Evolutionary conservation across 1,284 basidiomycete genomes (phyloP), one percentile per base, ranked within the genome.

Genomic region (Puccinia horiana): DNA sequence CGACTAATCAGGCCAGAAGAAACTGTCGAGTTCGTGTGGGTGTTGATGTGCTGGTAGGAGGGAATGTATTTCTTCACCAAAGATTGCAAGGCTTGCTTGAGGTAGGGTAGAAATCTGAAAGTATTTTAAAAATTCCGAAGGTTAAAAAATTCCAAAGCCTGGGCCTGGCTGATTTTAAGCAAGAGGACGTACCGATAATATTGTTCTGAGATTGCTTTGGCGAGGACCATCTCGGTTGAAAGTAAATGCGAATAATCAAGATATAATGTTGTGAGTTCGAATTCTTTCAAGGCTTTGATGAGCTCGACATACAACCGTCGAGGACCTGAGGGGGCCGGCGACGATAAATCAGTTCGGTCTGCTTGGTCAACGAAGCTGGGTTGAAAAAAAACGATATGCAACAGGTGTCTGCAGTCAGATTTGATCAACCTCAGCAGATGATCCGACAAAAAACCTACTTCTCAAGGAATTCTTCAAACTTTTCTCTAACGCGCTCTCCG

Each of bases 161-260:
- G 16, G 47, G 56, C 14, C n/a, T 56, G 0, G n/a, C 37, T 18
- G 37, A n/a, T 67, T 42, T 8, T 23, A 26, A 40, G 18, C 29
- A 56, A 44, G 26, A 26, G 18, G 88, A 26, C 70, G 79, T 65
- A 89, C 85, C 96, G 92, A 87, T 98, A 98, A 88, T 99, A 99
- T 86, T 98, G 94, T 81, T 92, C 92, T 84, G 93, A 92, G 84
- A 99, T 94, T 3, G 96, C 96, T 82, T 93, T 91, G 0, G 96
- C 95, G 14, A 99, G 91, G 0, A 96, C 92, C 84, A 96, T 94
- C 86, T 98, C 95, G 81, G 92, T 91, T 85, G 93, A 91, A 32
- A 98, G 90, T 32, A 99, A 90, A 87, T 99, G 96, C 18, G 91
- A 91, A 84, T 93, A 98, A 89, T 98, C 96, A 87, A 99, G 93